Evolutionary conservation across 1,139 yeast genomes (phyloP), one percentile per base, ranked within the genome.

Genomic region (Taphrina flavorubra): DNA sequence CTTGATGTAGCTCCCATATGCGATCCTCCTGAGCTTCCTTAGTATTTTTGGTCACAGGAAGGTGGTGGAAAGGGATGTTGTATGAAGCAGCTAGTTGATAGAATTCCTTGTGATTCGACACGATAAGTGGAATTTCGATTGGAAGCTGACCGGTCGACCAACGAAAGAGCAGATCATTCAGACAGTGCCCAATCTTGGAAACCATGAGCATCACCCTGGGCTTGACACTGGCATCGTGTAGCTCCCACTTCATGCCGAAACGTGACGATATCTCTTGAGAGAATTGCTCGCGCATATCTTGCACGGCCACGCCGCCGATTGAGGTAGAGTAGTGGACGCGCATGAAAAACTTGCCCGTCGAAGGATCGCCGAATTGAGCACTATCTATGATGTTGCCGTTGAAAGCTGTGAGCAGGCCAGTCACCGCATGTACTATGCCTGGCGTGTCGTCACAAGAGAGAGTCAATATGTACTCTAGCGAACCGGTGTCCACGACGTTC

Each of bases 1-100:
- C 55, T 49, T 63, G 67, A 46, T 63, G 67, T 2, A 63, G 56
- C 18, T 53, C 61, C 67, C 67, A 63, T 40, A 63, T 63, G 11
- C 61, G 51, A n/a, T 63, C 67, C 42, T 63, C 67, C 37, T 63
- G 67, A 13, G 59, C 53, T n/a, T 63, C 61, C 40, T 63, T 63
- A 7, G 61, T 53, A 10, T 25, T 59, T 31, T 55, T 55, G 14
- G 67, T 63, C 47, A 63, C 53, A 18, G 67, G 67, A 6, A 63
- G 61, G 51, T 63, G 42, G 25, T 63, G 67, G 47, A 63, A 63
- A 7, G 67, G 67, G n/a, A 63, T 63, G 55, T 63, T 63, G 67
- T 63, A 63, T 11, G 61, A 53, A 2, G 67, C 67, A 39, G 67
- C 67, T 4, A 63, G 47, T 49, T 63, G 67, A 37, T 63, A 63